Evolutionary conservation across 2,329 filamentous ascomycete species (phyloP), one percentile per base, ranked within the genome.

Genomic region (Penicillium sp.): DNA sequence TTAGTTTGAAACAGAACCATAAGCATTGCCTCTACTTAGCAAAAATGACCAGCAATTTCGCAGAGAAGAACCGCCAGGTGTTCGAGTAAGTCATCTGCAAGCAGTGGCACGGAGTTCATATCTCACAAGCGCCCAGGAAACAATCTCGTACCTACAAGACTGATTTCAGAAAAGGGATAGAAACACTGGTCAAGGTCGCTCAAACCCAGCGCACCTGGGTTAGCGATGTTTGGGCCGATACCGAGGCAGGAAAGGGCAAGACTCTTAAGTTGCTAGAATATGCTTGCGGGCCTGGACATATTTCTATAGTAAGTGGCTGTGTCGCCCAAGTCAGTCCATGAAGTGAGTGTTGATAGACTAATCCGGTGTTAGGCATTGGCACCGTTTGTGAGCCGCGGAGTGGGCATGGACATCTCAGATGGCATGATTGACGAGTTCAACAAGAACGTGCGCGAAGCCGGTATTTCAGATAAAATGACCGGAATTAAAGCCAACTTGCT

Each of bases 351-450:
- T 21, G n/a, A 23, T 11, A 44, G n/a, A 30, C 58, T 67, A 45
- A 66, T 45, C 11, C n/a, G 35, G 31, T 45, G 26, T 44, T 49
- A 69, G 85, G 81, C 86, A 15, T 81, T 91, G 15, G 85, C 83
- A 1, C 86, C 88, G 2, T 88, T 86, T 67, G 83, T 87, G 3
- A 87, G 85, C 1, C 82, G 88, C 66, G 86, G 86, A 52, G 77
- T 89, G 17, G 91, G 90, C 47, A 82, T 93, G 49, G 91, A 93
- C 71, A 77, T 92, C 60, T 89, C 90, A 0, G 83, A 88, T 64
- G 86, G 86, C 63, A 93, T 93, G 90, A 84, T 91, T 5, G 78
- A 80, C 0, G 80, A 83, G 7, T 93, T 89, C 79, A 93, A 92
- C 71, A 76, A 78, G 11, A 82, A 84, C 29, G 88, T 86, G 21